A percentile compares a stretch with the other conserved stretches of the same genome.
Conservation (phyloP, 768 basidiomycete genomes). For the Fomitopsis pulvina region DNA sequence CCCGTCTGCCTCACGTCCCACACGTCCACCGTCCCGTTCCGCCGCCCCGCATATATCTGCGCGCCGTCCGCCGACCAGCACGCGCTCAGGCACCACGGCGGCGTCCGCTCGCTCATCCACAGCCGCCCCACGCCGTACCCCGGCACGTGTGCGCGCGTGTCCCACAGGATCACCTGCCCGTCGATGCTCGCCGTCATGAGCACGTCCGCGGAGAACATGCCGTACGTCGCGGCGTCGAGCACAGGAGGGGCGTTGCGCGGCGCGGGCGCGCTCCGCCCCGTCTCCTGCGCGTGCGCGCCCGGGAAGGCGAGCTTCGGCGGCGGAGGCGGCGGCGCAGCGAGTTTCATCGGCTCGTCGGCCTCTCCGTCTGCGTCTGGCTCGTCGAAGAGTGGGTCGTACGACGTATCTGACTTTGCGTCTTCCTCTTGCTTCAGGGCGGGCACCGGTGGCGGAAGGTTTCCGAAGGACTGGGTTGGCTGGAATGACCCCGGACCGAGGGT, state of each 20-base stretch:
- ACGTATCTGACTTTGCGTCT: conserved; percentile 72
- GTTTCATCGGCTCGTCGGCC: conserved; percentile 12
- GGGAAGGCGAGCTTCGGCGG: conserved; percentile 7
- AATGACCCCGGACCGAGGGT: neutral
- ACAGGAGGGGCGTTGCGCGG: conserved; percentile 76
- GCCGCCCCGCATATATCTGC: conserved; percentile 85
- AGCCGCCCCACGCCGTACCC: conserved; percentile 76
- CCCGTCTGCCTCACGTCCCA: conserved; percentile 91
- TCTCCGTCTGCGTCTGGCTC: conserved; percentile 59
- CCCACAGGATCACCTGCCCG: conserved; percentile 90
- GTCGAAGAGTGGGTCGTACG: conserved; percentile 87
- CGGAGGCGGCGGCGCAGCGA: conserved; percentile 10
- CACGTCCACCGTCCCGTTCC: conserved; percentile 86
- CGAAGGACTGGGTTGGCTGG: neutral
- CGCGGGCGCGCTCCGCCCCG: conserved; percentile 8
- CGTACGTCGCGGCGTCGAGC: conserved; percentile 53
- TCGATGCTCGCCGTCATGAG: conserved; percentile 88
- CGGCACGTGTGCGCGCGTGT: conserved; percentile 60
- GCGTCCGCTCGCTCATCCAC: conserved; percentile 87
- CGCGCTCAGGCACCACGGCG: conserved; percentile 87
- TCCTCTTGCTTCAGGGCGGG: conserved; percentile 26
- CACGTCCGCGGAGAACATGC: conserved; percentile 70
- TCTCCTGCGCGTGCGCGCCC: conserved; percentile 6
- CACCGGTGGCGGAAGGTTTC: too few relatives aligned
- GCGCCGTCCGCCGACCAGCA: conserved; percentile 89